Conservation (phyloP, 106 monocot genomes). For the Acorus gramineus region DNA sequence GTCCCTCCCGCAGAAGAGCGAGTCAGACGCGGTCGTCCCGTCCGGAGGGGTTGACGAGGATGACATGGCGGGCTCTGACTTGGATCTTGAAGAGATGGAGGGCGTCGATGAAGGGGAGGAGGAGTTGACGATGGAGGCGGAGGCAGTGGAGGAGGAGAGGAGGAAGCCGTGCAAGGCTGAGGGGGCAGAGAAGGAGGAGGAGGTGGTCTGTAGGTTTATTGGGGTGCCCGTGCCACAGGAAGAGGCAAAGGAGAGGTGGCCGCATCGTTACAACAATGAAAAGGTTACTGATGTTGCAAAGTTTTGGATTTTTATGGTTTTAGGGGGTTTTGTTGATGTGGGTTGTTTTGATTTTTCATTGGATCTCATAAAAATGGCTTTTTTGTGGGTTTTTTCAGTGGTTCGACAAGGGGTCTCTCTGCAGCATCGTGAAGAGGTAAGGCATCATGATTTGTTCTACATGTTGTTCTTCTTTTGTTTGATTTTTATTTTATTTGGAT, state of each 20-base stretch:
- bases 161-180: not conserved
- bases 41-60: too few relatives aligned
- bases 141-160: not conserved
- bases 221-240: slow-evolving; percentile 32
- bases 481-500: too few relatives aligned
- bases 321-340: too few relatives aligned
- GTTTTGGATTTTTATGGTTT: not conserved
- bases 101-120: slow-evolving; percentile 1
- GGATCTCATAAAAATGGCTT: too few relatives aligned
- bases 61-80: too few relatives aligned
- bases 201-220: slow-evolving; percentile 15
- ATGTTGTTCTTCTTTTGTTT: not conserved
- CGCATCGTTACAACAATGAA: slow-evolving; percentile 38
- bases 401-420: too few relatives aligned
- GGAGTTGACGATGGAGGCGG: slow-evolving; percentile 3
- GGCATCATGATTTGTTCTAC: too few relatives aligned
- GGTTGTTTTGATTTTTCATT: too few relatives aligned
- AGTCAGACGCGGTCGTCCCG: too few relatives aligned
- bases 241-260: slow-evolving; percentile 51
- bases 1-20: too few relatives aligned
- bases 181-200: slow-evolving; percentile 5
- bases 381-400: too few relatives aligned
- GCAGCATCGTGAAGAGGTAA: too few relatives aligned
- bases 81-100: not conserved
- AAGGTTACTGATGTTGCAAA: not conserved